Evolutionary conservation across 352 stramenopile species (phyloP), one percentile per base, ranked within the genome.

Genomic region (Sclerospora graminicola): DNA sequence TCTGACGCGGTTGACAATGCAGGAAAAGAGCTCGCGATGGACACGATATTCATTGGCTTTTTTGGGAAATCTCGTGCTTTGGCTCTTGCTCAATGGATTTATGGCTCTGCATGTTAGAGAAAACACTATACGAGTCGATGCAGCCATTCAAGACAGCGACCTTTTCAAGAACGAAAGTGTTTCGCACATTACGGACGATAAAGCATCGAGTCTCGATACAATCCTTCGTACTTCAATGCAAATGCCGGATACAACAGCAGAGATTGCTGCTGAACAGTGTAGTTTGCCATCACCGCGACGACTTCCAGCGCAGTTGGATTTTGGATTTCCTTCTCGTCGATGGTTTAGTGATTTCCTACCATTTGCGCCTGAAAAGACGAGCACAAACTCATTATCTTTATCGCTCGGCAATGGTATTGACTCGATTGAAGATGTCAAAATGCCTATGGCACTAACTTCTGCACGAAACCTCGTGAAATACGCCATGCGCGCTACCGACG

Each of bases 51-150:
- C 48, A 1, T 24, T 79, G 15, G 56, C 61, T 3, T 32, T 64
- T 10, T 19, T 76, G 15, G 57, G 54, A 5, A 66, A 67, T 28
- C 43, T 63, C n/a, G 39, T 79, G 27, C 31, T 84, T 7, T 85
- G 66, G 60, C 49, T 82, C n/a, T 54, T 88, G n/a, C 61, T 62
- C 26, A 88, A 82, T 43, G 60, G 71, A 16, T 80, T 84, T 40
- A 59, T 70, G 47, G 63, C 65, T 1, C 15, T 73, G 4, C 72
- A 85, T 39, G 66, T 83, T 18, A 69, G 74, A 15, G 42, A 69
- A 11, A 15, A 66, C 19, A 42, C 49, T 7, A 47, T 45, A 3
- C 39, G 40, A 29, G 33, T 68, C 1, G 38, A 63, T 7, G 34
- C 47, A 16, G 56, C 61, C 6, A 61, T 77, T 14, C 31, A 33